Conservation (phyloP, 192 early-diverging fungal genomes). For the Coemansia erecta region DNA sequence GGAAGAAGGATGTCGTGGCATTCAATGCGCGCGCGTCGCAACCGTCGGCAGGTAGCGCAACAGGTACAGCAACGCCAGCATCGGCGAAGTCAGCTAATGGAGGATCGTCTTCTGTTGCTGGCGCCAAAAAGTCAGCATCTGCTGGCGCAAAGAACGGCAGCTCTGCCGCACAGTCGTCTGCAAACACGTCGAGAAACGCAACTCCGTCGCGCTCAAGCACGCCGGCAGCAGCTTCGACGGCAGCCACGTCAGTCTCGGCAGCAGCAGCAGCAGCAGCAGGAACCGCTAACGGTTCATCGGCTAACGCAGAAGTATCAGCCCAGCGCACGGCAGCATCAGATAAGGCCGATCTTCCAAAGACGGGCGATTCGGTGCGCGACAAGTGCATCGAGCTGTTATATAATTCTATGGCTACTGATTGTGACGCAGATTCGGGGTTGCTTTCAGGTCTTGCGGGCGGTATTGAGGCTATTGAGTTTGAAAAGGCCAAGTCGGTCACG, state of each 20-base stretch:
- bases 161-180: constrained; percentile 3
- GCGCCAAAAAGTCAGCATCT: constrained; percentile 1
- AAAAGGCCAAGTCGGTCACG: constrained; percentile 52
- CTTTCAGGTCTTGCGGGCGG: constrained; percentile 54
- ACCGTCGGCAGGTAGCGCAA: constrained; percentile 1
- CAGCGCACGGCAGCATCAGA: constrained; percentile 45
- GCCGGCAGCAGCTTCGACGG: background rate
- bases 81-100: background rate
- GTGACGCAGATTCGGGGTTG: constrained; percentile 52
- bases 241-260: background rate
- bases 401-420: constrained; percentile 60
- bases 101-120: background rate
- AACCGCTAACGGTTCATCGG: background rate
- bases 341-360: constrained; percentile 34
- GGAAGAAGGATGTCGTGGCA: constrained; percentile 71
- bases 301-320: constrained; percentile 1
- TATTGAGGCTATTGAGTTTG: constrained; percentile 66
- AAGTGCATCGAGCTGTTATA: constrained; percentile 83
- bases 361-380: constrained; percentile 67
- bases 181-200: background rate
- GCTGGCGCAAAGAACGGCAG: constrained; percentile 3
- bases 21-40: constrained; percentile 25
- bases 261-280: background rate
- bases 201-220: constrained; percentile 8
- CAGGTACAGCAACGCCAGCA: background rate